Percentiles rank a stretch among this genome's conserved stretches.
Evolutionary conservation across 2,329 filamentous ascomycete species (phyloP).

Genomic region (Zymoseptoria brevis): DNA sequence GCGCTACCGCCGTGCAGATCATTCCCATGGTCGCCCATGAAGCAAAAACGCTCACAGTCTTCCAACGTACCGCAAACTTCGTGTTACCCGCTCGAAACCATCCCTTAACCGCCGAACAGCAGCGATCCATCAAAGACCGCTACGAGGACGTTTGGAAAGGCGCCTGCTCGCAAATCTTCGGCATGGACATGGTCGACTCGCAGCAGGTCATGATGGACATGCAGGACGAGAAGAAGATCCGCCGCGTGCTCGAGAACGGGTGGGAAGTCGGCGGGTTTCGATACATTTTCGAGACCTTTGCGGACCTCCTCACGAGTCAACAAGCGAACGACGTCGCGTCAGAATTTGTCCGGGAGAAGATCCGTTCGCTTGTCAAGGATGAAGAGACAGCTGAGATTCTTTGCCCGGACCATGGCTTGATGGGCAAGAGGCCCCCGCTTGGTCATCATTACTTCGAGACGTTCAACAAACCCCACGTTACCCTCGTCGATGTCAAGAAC

Average conservation of each 20-base stretch:
- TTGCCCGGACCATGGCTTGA: constrained; percentile 36
- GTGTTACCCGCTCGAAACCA: constrained; percentile 47
- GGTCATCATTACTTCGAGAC: constrained; percentile 33
- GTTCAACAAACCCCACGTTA: constrained; percentile 22
- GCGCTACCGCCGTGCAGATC: constrained; percentile 33
- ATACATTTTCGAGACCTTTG: constrained; percentile 6
- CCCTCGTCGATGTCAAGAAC: constrained; percentile 21
- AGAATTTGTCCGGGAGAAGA: constrained; percentile 39
- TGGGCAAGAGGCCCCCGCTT: constrained; percentile 37
- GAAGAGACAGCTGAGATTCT: constrained; percentile 49
- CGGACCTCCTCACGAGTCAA: constrained; percentile 33
- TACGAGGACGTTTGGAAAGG: constrained; percentile 24
- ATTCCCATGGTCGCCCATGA: constrained; percentile 22
- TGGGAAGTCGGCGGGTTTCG: too few relatives aligned
- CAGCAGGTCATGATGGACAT: constrained; percentile 5
- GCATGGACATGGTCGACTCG: constrained; percentile 4
- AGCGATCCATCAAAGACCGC: constrained; percentile 39
- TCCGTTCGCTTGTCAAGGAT: constrained; percentile 34
- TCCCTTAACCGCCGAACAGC: constrained; percentile 41
- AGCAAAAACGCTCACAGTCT: constrained; percentile 43
- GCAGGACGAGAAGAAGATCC: constrained; percentile 3
- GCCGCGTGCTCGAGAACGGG: too few relatives aligned
- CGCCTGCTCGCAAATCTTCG: constrained; percentile 25
- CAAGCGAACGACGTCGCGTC: constrained; percentile 47
- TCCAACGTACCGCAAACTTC: constrained; percentile 59